Evolutionary conservation across 768 basidiomycete species (phyloP), one percentile per base, ranked within the genome.

Genomic region (Chiua virens): DNA sequence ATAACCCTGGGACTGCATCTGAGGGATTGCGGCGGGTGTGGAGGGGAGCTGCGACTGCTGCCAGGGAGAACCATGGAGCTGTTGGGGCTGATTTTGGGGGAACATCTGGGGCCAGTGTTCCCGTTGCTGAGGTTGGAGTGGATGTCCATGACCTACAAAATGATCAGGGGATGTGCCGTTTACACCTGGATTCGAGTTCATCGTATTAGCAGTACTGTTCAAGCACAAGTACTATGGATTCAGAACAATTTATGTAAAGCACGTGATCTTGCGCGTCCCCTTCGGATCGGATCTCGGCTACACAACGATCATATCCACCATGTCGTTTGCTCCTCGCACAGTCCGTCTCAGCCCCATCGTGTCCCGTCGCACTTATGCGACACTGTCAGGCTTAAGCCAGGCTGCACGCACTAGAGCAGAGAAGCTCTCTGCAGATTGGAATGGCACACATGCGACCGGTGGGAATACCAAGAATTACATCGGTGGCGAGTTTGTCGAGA

Each of bases 401-500:
- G 55, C 75, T 11, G 86, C 84, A 20, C 76, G 79, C 18, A 66
- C 79, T 22, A 82, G 79, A 55, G 90, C 89, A 1, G 83, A 89
- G 57, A 77, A 78, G 49, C 73, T 93, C 18, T 87, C 87, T 17
- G 68, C 78, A 14, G 77, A 83, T 27, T 98, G 92, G 92, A 85
- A 85, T 56, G 95, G 95, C 37, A 95, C 95, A 3, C 88, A 79
- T 51, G 86, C 87, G 21, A 80, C 82, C 13, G 95, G 95, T n/a
- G 87, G 81, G 25, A 85, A 78, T 54, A 94, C 94, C 50, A 94
- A 89, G 80, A 94, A 93, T 69, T 93, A 87, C 70, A 89, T 98
- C 52, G 88, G 83, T 13, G 96, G 95, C 9, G 79, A 93, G 71
- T 98, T 94, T 61, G 77, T 87, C 9, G 88, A 95, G 60, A 93